Base-by-base conservation (phyloP, 148 eudicot species). In the Cornus kousa region DNA sequence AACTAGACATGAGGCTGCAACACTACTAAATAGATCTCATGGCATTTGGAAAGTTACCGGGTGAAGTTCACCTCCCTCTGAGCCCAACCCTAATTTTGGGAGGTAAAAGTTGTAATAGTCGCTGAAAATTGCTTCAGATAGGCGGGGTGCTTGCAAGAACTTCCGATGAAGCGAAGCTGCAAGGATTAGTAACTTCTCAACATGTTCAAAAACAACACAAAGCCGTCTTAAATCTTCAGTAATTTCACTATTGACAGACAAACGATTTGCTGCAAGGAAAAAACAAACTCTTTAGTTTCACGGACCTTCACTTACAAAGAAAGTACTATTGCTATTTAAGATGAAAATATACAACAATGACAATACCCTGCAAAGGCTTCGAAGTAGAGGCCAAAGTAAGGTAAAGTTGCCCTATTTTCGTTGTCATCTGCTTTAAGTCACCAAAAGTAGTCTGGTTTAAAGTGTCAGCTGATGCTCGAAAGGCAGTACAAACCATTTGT, bases 401-500 rank as follows among this genome's bases (percentile, higher is more conserved):
- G 81, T 93, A 95, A 40, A 93, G 84, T 77, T 95, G 99, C 81
- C 82, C 90, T 17, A 95, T 81, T 81, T 87, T 91, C 70, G 83
- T 87, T 70, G 72, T 85, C 97, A 95, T 88, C 82, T 89, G 90
- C 79, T 83, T 83, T 73, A 91, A 77, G 76, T 79, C 86, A 50
- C 99, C 99, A 69, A 90, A 90, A 81, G 85, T 67, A 46, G 97
- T 87, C 82, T 75, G 93, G 76, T 87, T 89, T 60, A 93, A 82
- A 43, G 96, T 93, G 80, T 90, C 93, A 72, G 97, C 93, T 60
- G 97, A 82, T 48, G 97, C 97, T 84, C 87, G 83, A 80, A 93
- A 90, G 79, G 99, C 91, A 78, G 97, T 88, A 82, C 92, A 90
- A 71, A 95, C 88, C 97, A 95, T 93, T 85, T 95, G 97, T 89